Evolutionary conservation across 78 protist species (phyloP).

Genomic region (Protostelium mycophagum): DNA sequence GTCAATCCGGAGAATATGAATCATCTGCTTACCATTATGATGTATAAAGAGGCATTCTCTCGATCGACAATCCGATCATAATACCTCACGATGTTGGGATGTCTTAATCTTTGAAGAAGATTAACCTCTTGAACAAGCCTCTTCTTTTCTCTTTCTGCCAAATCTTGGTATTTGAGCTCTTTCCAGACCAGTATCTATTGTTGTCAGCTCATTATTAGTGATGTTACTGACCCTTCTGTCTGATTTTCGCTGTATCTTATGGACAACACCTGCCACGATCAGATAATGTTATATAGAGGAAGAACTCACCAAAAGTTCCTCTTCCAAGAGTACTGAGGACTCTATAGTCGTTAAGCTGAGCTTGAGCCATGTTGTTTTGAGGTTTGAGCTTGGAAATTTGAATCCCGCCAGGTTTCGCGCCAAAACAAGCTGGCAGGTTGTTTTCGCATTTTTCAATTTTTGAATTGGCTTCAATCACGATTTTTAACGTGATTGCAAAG

Average conservation of each 20-base stretch:
- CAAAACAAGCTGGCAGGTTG: too few species aligned
- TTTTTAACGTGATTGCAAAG: too few species aligned
- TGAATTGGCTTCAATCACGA: too few species aligned
- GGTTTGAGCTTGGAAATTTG: too few species aligned
- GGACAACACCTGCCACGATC: not conserved
- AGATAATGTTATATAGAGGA: not conserved
- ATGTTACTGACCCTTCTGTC: not conserved
- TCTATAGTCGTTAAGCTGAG: not conserved
- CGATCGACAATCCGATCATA: slow-evolving; percentile 76
- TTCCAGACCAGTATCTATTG: slow-evolving; percentile 79
- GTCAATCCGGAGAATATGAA: not conserved
- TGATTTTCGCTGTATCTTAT: not conserved
- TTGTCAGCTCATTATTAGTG: not conserved
- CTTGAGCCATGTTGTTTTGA: not conserved
- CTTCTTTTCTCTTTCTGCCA: slow-evolving; percentile 85
- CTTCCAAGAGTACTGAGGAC: not conserved
- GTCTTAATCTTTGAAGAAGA: slow-evolving; percentile 73
- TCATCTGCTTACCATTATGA: slow-evolving; percentile 47
- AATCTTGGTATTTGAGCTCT: slow-evolving; percentile 71
- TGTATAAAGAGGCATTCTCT: slow-evolving; percentile 48
- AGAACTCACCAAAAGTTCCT: not conserved
- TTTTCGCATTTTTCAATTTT: too few species aligned
- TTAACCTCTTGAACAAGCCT: slow-evolving; percentile 84
- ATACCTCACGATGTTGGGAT: slow-evolving; percentile 88
- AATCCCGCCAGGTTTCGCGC: too few species aligned